phyloP scores from a whole-genome alignment of 805 yeast genomes.

The Saturnispora diversa region DNA sequence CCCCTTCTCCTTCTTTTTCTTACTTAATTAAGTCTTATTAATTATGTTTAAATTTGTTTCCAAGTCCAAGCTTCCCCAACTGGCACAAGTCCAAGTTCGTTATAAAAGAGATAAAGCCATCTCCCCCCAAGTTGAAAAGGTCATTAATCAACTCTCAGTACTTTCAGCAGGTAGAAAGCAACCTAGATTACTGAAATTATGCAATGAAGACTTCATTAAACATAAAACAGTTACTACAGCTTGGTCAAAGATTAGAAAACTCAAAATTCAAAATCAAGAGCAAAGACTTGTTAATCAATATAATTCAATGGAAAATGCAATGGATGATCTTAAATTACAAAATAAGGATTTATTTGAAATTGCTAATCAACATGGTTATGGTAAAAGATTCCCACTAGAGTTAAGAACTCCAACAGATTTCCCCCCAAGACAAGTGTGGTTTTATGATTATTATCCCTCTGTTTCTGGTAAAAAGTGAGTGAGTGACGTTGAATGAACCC shows the following conservation, averaged over 20 bases:
- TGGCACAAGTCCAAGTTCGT: slow-evolving; percentile 42
- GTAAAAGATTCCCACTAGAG: slow-evolving; percentile 71
- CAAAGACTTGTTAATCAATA: slow-evolving; percentile 51
- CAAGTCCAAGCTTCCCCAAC: too few relatives aligned
- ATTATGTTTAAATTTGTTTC: too few relatives aligned
- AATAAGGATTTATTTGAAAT: slow-evolving; percentile 49
- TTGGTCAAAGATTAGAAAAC: slow-evolving; percentile 59
- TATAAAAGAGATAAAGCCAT: slow-evolving; percentile 26
- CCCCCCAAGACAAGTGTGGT: slow-evolving; percentile 82
- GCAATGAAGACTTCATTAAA: slow-evolving; percentile 74
- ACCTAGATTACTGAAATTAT: slow-evolving; percentile 70
- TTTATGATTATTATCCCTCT: slow-evolving; percentile 39
- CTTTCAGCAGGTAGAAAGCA: slow-evolving; percentile 81
- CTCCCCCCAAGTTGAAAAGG: slow-evolving; percentile 26
- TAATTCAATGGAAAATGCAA: slow-evolving; percentile 57
- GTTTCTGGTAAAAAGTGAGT: slow-evolving; percentile 13
- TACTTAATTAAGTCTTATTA: too few relatives aligned
- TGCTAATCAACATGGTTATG: slow-evolving; percentile 51
- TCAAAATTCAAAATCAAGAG: slow-evolving; percentile 37
- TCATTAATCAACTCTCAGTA: slow-evolving; percentile 58
- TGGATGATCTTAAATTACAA: slow-evolving; percentile 52
- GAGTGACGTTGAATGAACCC: neutral
- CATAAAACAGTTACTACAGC: slow-evolving; percentile 78
- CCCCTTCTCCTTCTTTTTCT: too few relatives aligned
- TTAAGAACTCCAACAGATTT: slow-evolving; percentile 81